Base-by-base conservation (phyloP, 2,329 filamentous ascomycete genomes). In the Atkinsonella hypoxylon region DNA sequence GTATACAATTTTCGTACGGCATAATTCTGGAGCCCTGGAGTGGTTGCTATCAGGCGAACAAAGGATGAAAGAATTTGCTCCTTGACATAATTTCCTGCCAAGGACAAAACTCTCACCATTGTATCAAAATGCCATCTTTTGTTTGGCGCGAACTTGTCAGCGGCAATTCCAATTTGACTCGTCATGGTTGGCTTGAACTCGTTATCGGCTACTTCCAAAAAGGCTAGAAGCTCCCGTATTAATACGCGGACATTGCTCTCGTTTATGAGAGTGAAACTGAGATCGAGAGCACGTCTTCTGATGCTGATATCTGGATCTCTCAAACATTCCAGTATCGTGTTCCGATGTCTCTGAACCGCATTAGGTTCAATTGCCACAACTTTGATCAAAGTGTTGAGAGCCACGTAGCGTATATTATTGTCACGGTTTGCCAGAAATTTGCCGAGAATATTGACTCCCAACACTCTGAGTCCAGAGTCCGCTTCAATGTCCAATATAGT, bases 111-210 rank as follows among this genome's bases (percentile, higher is more conserved):
- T 20, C 94, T 81, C 49, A 98, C 75, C 84, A 98, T 96, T 2
- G 94, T 98, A 63, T 98, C 93, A 58, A 97, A 85, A 64, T 98
- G 93, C 93, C 93, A 98, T 64, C 93, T 79, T 71, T 97, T 97
- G 70, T 93, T 97, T 1, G 93, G 94, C 2, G 93, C 87, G 68
- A 89, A 98, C 57, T 91, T 83, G 67, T 98, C 93, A 7, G 94
- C 93, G 11, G 94, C 93, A 60, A 98, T 89, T 22, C 93, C 93
- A 65, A 98, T 98, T 64, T 98, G 93, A 49, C 85, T 93, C 1
- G 93, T 98, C 90, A 98, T 96, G 49, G 89, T 88, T 7, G 93
- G 88, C 71, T 98, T 98, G 73, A 98, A 98, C 67, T 98, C 93
- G 57, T 94, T 95, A 62, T 98, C 93, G 50, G 94, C 91, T 48